Evolutionary conservation across 2,329 filamentous ascomycete genomes (phyloP), one percentile per base, ranked within the genome.

Genomic region (Beauveria australis): DNA sequence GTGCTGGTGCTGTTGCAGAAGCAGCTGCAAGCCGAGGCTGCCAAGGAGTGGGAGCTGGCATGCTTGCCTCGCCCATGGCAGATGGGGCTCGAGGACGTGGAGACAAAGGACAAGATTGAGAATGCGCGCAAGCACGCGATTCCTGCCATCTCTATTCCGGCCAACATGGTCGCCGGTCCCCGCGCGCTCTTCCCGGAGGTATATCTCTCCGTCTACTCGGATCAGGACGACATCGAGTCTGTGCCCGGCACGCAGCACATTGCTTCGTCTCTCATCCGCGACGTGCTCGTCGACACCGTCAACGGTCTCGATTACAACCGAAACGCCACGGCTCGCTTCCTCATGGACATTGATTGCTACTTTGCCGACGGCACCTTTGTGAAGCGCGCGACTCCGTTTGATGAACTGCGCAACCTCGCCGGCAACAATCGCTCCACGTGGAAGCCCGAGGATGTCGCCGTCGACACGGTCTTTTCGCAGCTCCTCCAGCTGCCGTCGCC

Each of bases 381-480:
- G 61, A 96, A 96, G 76, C 88, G 94, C 61, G 92, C 91, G 1
- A 97, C 91, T 1, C 87, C 92, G 0, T 97, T 96, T 69, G 94
- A 99, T 72, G 89, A 92, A 69, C 83, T 99, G 53, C 84, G 88
- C 40, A 87, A 87, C 51, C 80, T 88, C 19, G 84, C 85, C 40
- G 76, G 76, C 1, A 81, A 84, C 59, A 81, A 84, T 59, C 81
- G 82, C 64, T 85, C 89, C 16, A 92, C 91, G 0, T 99, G 94
- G 93, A 99, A 99, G 74, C 92, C 94, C 0, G 94, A 99, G 76
- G 94, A 99, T 74, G 89, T 97, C 62, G 90, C 89, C 3, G 91
- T 99, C n/a, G 94, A 99, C 73, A 92, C 93, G 5, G 91, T 97
- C 61, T 99, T 99, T 74, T 96, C 92, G 1, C 93, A 97, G 73